These are phyloP conservation scores for Anacardium occidentale DNA, from an alignment of 345 rosid species.

Conservation along the genomic window DNA sequence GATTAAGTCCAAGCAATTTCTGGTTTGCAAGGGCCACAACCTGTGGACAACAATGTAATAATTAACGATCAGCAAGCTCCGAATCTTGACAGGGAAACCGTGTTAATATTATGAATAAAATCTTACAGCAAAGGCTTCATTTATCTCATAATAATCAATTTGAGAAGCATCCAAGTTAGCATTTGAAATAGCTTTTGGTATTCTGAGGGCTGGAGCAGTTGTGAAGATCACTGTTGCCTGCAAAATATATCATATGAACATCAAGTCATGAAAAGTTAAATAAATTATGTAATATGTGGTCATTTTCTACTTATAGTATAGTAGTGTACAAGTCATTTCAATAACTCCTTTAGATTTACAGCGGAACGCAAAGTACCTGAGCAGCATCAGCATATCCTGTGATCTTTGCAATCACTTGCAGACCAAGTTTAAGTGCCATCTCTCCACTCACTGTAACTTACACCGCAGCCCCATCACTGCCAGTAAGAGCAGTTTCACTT, in stretches of 20 bases:
- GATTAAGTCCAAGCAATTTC: slow-evolving; percentile 70
- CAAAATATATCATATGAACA: slow-evolving; percentile 26
- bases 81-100: background rate
- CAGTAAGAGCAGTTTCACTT: slow-evolving; percentile 19
- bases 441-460: slow-evolving; percentile 88
- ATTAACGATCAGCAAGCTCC: slow-evolving; percentile 8
- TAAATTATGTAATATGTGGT: background rate
- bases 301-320: background rate
- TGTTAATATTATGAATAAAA: slow-evolving; percentile 1
- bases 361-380: slow-evolving; percentile 54
- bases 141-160: slow-evolving; percentile 90
- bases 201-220: slow-evolving; percentile 92
- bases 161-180: slow-evolving; percentile 82
- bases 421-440: slow-evolving; percentile 70
- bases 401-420: slow-evolving; percentile 79
- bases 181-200: slow-evolving; percentile 84
- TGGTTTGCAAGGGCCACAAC: slow-evolving; percentile 94
- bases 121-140: slow-evolving; percentile 96
- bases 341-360: background rate
- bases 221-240: slow-evolving; percentile 96
- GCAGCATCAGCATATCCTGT: slow-evolving; percentile 94
- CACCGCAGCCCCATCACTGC: slow-evolving; percentile 98
- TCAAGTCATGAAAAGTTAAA: background rate
- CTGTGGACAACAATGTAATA: slow-evolving; percentile 34
- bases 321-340: background rate